Base-by-base conservation (phyloP, 169 alveolate genomes). In the Pseudocohnilembus persalinus region DNA sequence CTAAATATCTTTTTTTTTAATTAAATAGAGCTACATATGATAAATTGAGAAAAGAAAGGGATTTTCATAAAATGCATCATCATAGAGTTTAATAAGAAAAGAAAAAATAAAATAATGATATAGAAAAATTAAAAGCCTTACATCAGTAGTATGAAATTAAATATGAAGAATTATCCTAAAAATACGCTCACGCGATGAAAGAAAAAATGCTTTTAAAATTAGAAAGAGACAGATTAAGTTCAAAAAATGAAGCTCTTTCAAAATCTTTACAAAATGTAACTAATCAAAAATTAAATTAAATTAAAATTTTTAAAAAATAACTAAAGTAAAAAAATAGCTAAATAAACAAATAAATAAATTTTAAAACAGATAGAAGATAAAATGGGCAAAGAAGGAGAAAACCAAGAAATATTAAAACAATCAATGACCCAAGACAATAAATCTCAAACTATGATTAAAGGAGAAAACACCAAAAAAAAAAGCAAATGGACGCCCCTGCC, bases 21-120 rank as follows among this genome's bases (percentile, higher is more conserved):
- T 24, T 64, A 26, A 24, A 77, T 16, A 79, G 84, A 72, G 91
- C 96, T 26, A 92, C 96, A 32, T 97, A 96, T 90, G 98, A 96
- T 88, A 96, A 96, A 87, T 88, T 97, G 75, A 94, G 97, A 33
- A 95, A 96, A 87, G 97, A 96, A 84, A 95, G 96, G 81, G 99
- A 97, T 89, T 95, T 92, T 87, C 97, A 97, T 82, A 96, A 94
- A 81, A 94, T 97, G 88, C 95, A 96, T 76, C 98, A 96, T 88
- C 88, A 96, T 68, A 91, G 98, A 88, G 98, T 96, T 1, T 91
- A 95, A 79, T 88, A 93, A 90, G 98, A 95, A 85, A 96, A 96
- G 78, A 89, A 93, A 73, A 93, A 92, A 86, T 93, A 94, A 30
- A 93, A 91, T 75, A 88, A 93, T 73, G 98, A 97, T 78, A 93